phyloP scores from a whole-genome alignment of 768 basidiomycete species.

The Suillus bovinus region DNA sequence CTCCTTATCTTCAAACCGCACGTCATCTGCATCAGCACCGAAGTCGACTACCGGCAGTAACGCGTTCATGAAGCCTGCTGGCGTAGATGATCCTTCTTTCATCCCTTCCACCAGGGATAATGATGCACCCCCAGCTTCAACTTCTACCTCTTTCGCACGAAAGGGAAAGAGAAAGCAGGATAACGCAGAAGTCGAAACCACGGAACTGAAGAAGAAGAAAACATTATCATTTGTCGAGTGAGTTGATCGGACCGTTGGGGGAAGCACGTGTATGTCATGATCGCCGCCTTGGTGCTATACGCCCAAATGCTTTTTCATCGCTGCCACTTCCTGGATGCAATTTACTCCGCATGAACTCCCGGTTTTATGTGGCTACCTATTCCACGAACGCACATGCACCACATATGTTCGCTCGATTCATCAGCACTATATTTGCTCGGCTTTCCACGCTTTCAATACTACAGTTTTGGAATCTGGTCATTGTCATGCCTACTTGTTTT shows the following conservation, averaged over 20 bases:
- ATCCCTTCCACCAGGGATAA: conserved; percentile 4
- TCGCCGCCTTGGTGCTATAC: conserved; percentile 19
- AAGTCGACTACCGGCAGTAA: conserved; percentile 4
- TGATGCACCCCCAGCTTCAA: conserved; percentile 4
- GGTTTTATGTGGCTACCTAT: neutral
- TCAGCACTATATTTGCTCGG: conserved; percentile 1
- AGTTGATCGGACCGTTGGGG: conserved; percentile 17
- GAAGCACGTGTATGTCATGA: conserved; percentile 25
- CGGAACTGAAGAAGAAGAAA: conserved; percentile 28
- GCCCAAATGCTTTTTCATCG: neutral
- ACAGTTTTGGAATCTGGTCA: neutral
- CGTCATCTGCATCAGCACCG: conserved; percentile 7
- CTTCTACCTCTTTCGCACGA: conserved; percentile 5
- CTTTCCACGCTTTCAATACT: conserved; percentile 3
- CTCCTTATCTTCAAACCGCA: conserved; percentile 21
- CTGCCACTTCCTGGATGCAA: neutral
- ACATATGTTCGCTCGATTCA: neutral
- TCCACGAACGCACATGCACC: neutral
- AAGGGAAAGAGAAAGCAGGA: conserved; percentile 24
- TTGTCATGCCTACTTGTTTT: conserved; percentile 4
- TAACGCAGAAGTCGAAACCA: conserved; percentile 20
- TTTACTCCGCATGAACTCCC: neutral
- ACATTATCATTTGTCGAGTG: conserved; percentile 24
- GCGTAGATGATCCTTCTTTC: conserved; percentile 50
- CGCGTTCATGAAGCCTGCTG: conserved; percentile 55